Evolutionary conservation across 2,329 filamentous ascomycete species (phyloP), one percentile per base, ranked within the genome.

Genomic region (Aspergillus carbonarius): DNA sequence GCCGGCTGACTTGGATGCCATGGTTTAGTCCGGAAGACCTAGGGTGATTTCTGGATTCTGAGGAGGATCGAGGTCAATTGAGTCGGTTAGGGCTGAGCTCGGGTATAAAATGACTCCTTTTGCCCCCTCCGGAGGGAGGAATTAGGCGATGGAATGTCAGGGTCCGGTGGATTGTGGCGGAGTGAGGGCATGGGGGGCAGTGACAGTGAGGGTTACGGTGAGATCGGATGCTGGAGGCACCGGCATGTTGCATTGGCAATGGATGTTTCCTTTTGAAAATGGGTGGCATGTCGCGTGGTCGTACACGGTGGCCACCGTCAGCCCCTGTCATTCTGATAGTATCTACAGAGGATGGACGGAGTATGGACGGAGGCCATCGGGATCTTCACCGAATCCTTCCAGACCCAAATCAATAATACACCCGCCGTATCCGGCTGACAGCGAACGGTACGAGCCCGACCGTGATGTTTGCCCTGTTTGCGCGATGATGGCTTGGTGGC

Each of bases 401-500:
- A 32, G 23, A 23, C 5, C 3, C 23, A 3, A 23, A 23, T 9
- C 30, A 32, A 32, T 10, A 10, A 10, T 32, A 32, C 30, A 1
- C 8, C 10, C 23, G 49, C 18, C 12, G 5, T 32, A 48, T 35
- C 13, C 25, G 23, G 25, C 17, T n/a, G 18, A 27, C 32, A 9
- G 23, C 7, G n/a, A n/a, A n/a, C n/a, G 18, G 17, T 37, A 15
- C 37, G 37, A 15, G 37, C 13, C 37, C 35, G 35, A 12, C 12
- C 13, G 5, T 12, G 35, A 44, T 49, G 58, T 60, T 60, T 62
- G 60, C 18, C 44, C 10, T 55, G 60, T 70, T 70, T 70, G 68
- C 66, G 55, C 55, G 42, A 62, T 52, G 60, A 55, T 56, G 50
- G n/a, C n/a, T n/a, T n/a, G n/a, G n/a, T n/a, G n/a, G n/a, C n/a